Percentiles rank a stretch among this genome's conserved stretches.
Evolutionary conservation across 1,284 basidiomycete genomes (phyloP).

Genomic region (Abortiporus biennis): DNA sequence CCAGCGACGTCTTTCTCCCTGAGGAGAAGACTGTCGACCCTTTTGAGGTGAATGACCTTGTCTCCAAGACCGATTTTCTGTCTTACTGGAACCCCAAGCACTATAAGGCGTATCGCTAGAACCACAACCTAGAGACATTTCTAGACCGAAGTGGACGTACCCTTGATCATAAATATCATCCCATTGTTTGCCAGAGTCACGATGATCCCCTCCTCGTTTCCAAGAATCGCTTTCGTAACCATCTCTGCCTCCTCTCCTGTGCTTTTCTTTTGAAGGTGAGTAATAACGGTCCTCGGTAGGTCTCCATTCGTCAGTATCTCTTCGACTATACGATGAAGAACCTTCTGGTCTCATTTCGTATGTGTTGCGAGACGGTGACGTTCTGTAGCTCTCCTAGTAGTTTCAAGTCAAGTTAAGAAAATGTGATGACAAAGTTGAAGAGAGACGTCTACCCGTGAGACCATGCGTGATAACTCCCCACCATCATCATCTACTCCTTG

Average conservation of each 20-base stretch:
- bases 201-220: slow-evolving; percentile 25
- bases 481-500: slow-evolving; percentile 43
- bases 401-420: slow-evolving; percentile 34
- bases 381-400: slow-evolving; percentile 39
- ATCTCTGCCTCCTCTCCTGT: slow-evolving; percentile 44
- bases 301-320: slow-evolving; percentile 47
- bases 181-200: slow-evolving; percentile 37
- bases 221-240: slow-evolving; percentile 43
- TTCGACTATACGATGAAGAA: slow-evolving; percentile 41
- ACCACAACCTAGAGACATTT: too few relatives aligned
- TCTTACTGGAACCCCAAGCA: too few relatives aligned
- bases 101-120: too few relatives aligned
- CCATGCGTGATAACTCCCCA: slow-evolving; percentile 30
- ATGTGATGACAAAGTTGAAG: slow-evolving; percentile 22
- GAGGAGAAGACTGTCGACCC: slow-evolving; percentile 23
- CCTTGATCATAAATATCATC: slow-evolving; percentile 36
- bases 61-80: too few relatives aligned
- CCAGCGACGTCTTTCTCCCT: slow-evolving; percentile 14
- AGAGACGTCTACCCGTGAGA: slow-evolving; percentile 31
- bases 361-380: slow-evolving; percentile 33
- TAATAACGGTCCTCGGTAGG: slow-evolving; percentile 48
- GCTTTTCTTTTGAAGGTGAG: slow-evolving; percentile 35
- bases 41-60: slow-evolving; percentile 39
- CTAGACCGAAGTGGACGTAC: too few relatives aligned
- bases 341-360: slow-evolving; percentile 44